Percentiles rank a stretch among this genome's conserved stretches.
Conservation (phyloP, 352 stramenopile genomes). For the Phytophthora chlamydospora region DNA sequence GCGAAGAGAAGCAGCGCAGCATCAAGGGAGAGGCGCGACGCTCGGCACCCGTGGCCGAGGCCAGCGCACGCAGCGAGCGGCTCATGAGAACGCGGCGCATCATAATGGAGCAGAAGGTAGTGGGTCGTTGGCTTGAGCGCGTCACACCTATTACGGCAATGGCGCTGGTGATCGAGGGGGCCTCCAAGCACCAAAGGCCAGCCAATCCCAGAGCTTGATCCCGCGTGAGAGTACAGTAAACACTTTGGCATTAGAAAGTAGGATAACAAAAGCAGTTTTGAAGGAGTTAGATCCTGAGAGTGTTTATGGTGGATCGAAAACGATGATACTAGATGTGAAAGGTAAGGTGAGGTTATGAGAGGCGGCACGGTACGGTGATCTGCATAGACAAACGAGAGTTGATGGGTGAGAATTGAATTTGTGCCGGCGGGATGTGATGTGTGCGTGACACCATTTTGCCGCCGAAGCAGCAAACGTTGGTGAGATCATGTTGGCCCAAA, state of each 20-base stretch:
- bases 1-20: constrained; percentile 48
- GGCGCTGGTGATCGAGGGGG: constrained; percentile 2
- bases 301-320: too few species aligned
- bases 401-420: constrained; percentile 16
- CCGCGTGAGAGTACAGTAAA: too few species aligned
- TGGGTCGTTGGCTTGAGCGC: constrained; percentile 9
- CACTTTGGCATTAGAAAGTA: too few species aligned
- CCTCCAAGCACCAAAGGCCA: constrained; percentile 37
- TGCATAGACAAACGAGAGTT: constrained; percentile 26
- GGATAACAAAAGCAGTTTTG: neutral
- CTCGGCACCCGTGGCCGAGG: constrained; percentile 9
- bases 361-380: neutral
- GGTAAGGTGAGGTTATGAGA: too few species aligned
- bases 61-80: constrained; percentile 35
- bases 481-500: too few species aligned
- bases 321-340: too few species aligned
- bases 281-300: too few species aligned
- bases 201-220: constrained; percentile 11
- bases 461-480: too few species aligned
- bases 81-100: constrained; percentile 46
- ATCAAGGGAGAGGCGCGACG: constrained; percentile 24
- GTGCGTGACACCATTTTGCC: too few species aligned
- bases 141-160: constrained; percentile 31
- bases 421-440: constrained; percentile 5
- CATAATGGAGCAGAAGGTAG: constrained; percentile 11